These are phyloP conservation scores for Saksenaea oblongispora DNA, from an alignment of 371 early-diverging fungal species.

Conservation along the genomic window DNA sequence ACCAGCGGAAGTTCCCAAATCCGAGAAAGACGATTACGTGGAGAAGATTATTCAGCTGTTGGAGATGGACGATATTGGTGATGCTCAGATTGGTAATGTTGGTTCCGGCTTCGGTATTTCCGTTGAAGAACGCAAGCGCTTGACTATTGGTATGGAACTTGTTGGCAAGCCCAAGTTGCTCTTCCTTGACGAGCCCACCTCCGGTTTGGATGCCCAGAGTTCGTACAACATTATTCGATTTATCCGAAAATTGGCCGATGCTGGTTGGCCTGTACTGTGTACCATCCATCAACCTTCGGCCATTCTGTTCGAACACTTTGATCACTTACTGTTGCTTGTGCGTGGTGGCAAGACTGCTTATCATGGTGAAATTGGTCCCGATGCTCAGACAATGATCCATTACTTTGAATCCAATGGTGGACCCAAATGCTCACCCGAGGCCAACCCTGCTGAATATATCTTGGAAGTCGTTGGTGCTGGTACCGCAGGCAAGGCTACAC, in stretches of 20 bases:
- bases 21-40: constrained; percentile 59
- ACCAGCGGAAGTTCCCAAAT: constrained; percentile 46
- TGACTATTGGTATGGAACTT: constrained; percentile 69
- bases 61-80: constrained; percentile 57
- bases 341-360: constrained; percentile 63
- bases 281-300: constrained; percentile 72
- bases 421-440: constrained; percentile 47
- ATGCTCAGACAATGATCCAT: constrained; percentile 49
- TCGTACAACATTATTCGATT: constrained; percentile 67
- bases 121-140: constrained; percentile 66
- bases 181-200: constrained; percentile 87
- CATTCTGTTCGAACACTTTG: constrained; percentile 62
- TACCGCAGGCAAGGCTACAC: constrained; percentile 40
- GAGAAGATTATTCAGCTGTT: constrained; percentile 62
- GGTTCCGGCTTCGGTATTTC: constrained; percentile 47
- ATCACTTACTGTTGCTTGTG: constrained; percentile 65
- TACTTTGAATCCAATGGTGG: constrained; percentile 66
- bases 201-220: constrained; percentile 65
- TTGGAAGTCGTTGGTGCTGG: constrained; percentile 56
- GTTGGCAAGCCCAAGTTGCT: constrained; percentile 71
- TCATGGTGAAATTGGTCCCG: constrained; percentile 61
- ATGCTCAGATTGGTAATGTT: constrained; percentile 53
- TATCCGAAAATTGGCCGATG: constrained; percentile 59
- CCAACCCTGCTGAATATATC: constrained; percentile 75
- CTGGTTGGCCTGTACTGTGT: constrained; percentile 59